These are phyloP conservation scores for Saprolegnia diclina DNA, from an alignment of 352 stramenopile genomes.

Conservation along the genomic window DNA sequence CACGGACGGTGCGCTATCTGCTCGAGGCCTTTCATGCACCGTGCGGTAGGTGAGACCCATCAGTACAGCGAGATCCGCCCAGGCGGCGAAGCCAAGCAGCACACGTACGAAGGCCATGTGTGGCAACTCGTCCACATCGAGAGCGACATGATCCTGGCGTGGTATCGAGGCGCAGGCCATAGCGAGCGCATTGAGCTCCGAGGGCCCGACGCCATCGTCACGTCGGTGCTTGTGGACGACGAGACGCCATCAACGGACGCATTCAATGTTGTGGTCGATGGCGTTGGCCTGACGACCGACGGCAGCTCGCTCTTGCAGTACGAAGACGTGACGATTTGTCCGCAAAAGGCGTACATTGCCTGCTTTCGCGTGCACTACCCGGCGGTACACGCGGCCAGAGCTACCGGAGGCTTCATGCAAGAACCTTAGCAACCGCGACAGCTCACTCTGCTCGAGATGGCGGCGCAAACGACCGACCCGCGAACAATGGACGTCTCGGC, in stretches of 20 bases:
- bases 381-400: neutral
- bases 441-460: slow-evolving; percentile 16
- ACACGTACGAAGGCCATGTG: slow-evolving; percentile 20
- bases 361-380: slow-evolving; percentile 4
- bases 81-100: neutral
- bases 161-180: neutral
- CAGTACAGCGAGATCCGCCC: neutral
- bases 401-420: neutral
- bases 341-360: slow-evolving; percentile 16
- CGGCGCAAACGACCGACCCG: neutral
- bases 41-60: neutral
- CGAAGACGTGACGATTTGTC: neutral
- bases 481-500: neutral
- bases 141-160: neutral
- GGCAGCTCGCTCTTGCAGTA: neutral
- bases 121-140: neutral
- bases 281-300: slow-evolving; percentile 15
- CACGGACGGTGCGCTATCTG: neutral
- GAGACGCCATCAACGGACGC: neutral
- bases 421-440: neutral
- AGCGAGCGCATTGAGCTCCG: neutral
- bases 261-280: slow-evolving; percentile 17
- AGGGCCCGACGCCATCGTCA: neutral
- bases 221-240: neutral
- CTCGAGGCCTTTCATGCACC: neutral